Conservation (phyloP, 1,139 yeast species). For the Blastobotrys illinoisensis region DNA sequence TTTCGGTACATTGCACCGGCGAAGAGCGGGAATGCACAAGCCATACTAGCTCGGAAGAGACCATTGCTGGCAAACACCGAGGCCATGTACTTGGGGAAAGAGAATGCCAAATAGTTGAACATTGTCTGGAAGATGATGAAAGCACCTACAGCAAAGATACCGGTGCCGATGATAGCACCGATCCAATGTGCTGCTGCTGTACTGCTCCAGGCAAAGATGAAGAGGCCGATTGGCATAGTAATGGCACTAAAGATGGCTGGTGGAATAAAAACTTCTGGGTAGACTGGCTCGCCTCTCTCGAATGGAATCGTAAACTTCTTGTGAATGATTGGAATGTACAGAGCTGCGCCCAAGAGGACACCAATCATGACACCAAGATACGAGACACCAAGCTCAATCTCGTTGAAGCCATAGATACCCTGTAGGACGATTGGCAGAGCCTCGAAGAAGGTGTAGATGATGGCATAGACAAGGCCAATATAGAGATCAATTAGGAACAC, state of each 20-base stretch:
- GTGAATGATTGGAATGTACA: conserved; percentile 8
- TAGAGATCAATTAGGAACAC: conserved; percentile 36
- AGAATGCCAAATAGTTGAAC: conserved; percentile 62
- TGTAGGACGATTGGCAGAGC: conserved; percentile 52
- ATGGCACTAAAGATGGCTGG: conserved; percentile 46
- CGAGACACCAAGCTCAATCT: conserved; percentile 43
- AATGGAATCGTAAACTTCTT: conserved; percentile 10
- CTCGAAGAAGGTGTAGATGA: conserved; percentile 53
- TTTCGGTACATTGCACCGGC: conserved; percentile 48
- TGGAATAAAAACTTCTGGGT: conserved; percentile 33
- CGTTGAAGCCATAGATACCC: conserved; percentile 41
- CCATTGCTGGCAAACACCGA: conserved; percentile 57
- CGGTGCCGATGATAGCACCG: conserved; percentile 62
- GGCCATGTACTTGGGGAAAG: conserved; percentile 67
- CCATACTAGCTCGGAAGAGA: conserved; percentile 47
- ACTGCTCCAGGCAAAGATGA: conserved; percentile 53
- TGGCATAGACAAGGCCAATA: conserved; percentile 48
- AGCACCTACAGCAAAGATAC: conserved; percentile 68
- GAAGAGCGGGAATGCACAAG: conserved; percentile 59
- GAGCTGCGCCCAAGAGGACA: conserved; percentile 23
- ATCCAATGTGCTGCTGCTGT: conserved; percentile 72
- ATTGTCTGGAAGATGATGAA: conserved; percentile 69
- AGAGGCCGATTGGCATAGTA: conserved; percentile 44
- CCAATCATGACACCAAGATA: conserved; percentile 45
- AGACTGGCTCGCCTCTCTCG: conserved; percentile 27